A percentile compares a stretch with the other conserved stretches of the same genome.
Evolutionary conservation across 108 stramenopile genomes (phyloP).

Genomic region (Fragilaria radians): DNA sequence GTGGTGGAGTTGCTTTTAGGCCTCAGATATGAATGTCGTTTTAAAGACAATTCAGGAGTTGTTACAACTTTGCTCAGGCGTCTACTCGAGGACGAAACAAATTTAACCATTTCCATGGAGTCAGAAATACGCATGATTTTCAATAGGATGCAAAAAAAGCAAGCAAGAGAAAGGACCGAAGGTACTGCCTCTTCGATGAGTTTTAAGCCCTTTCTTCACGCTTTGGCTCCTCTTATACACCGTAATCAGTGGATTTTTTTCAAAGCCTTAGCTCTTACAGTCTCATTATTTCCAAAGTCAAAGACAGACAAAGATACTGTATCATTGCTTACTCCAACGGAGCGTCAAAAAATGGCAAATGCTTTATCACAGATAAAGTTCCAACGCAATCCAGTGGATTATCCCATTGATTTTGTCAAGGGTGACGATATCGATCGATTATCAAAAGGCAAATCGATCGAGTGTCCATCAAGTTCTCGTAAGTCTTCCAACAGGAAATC

Average conservation of each 20-base stretch:
- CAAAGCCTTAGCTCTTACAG: conserved; percentile 53
- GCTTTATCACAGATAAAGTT: no score
- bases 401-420: no score
- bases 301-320: no score
- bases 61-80: conserved; percentile 71
- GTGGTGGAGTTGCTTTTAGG: conserved; percentile 65
- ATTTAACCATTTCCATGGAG: conserved; percentile 86
- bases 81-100: conserved; percentile 81
- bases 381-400: no score
- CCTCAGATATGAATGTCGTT: conserved; percentile 49
- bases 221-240: conserved; percentile 55
- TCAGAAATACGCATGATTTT: conserved; percentile 74
- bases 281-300: conserved; percentile 33
- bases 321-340: no score
- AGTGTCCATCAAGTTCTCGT: no score
- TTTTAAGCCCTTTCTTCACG: conserved; percentile 48
- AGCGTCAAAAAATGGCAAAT: no score
- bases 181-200: conserved; percentile 28
- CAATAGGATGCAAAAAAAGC: conserved; percentile 44
- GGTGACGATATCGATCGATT: no score
- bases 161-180: conserved; percentile 23
- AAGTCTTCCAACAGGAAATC: conserved; percentile 6
- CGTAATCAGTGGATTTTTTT: conserved; percentile 67
- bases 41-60: conserved; percentile 62
- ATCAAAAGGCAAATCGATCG: no score